Evolutionary conservation across 2,329 filamentous ascomycete species (phyloP).

Genomic region (Magnaporthiopsis poae): DNA sequence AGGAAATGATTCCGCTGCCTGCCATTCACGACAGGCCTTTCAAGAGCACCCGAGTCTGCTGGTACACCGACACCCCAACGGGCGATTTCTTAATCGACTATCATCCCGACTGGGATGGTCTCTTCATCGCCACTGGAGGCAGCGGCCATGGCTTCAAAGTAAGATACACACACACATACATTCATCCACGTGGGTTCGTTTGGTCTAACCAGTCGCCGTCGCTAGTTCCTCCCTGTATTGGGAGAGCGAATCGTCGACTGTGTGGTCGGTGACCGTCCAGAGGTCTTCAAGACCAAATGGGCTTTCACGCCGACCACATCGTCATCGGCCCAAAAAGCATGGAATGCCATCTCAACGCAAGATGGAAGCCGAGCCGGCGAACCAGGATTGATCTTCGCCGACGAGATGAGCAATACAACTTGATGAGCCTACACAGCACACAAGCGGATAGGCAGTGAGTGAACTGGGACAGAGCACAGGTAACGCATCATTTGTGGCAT

Average conservation of each 20-base stretch:
- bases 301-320: conserved; percentile 47
- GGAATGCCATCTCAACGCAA: conserved; percentile 35
- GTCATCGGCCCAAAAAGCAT: conserved; percentile 22
- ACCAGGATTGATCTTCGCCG: conserved; percentile 35
- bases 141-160: conserved; percentile 57
- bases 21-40: conserved; percentile 51
- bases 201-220: background rate
- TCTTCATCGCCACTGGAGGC: conserved; percentile 54
- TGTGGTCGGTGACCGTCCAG: conserved; percentile 34
- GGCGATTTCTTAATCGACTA: conserved; percentile 64
- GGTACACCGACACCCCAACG: conserved; percentile 65
- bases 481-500: background rate
- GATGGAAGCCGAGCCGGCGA: conserved; percentile 44
- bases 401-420: conserved; percentile 25
- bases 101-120: conserved; percentile 49
- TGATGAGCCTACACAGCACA: too few relatives aligned
- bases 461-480: background rate
- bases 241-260: conserved; percentile 52
- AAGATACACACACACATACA: background rate
- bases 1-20: conserved; percentile 47
- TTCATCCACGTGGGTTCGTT: background rate
- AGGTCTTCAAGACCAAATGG: conserved; percentile 48
- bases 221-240: conserved; percentile 52
- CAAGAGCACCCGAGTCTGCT: conserved; percentile 55
- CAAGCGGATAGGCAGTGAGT: too few relatives aligned